Conservation (phyloP, 1,284 basidiomycete genomes). For the Chalciporus piperatoides region DNA sequence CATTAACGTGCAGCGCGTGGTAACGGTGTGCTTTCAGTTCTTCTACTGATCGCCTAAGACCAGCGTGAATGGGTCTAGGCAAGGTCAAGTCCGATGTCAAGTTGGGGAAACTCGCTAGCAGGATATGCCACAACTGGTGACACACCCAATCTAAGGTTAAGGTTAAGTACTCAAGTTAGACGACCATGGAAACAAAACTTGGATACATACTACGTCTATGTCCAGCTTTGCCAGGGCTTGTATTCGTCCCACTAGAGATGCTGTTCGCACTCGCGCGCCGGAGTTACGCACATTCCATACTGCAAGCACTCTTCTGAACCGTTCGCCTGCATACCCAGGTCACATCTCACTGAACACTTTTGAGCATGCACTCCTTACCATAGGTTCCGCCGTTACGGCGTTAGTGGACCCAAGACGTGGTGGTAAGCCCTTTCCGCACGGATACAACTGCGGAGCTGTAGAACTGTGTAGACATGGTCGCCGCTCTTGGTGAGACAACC, state of each 20-base stretch:
- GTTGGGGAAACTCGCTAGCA: not conserved
- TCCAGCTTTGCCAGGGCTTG: not conserved
- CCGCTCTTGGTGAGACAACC: constrained; percentile 88
- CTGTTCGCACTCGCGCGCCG: not conserved
- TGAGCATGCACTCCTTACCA: constrained; percentile 82
- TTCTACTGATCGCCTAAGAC: not conserved
- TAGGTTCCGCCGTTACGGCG: constrained; percentile 83
- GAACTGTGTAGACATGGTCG: constrained; percentile 76
- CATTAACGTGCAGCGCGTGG: not conserved
- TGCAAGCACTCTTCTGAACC: constrained; percentile 15
- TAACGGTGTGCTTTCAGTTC: not conserved
- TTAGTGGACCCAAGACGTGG: constrained; percentile 81
- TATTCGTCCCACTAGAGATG: not conserved
- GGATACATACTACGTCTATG: not conserved
- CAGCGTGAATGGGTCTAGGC: no score
- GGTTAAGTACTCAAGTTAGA: no score
- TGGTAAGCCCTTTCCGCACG: constrained; percentile 50
- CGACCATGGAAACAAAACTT: no score
- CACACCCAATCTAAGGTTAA: constrained; percentile 10
- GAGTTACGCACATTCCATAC: constrained; percentile 14
- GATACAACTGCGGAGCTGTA: not conserved
- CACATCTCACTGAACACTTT: constrained; percentile 81
- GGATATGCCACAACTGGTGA: not conserved
- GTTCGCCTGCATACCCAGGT: constrained; percentile 57
- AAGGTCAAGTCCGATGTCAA: not conserved